Evolutionary conservation across 2,329 filamentous ascomycete genomes (phyloP), one percentile per base, ranked within the genome.

Genomic region (Xylariaceae sp.): DNA sequence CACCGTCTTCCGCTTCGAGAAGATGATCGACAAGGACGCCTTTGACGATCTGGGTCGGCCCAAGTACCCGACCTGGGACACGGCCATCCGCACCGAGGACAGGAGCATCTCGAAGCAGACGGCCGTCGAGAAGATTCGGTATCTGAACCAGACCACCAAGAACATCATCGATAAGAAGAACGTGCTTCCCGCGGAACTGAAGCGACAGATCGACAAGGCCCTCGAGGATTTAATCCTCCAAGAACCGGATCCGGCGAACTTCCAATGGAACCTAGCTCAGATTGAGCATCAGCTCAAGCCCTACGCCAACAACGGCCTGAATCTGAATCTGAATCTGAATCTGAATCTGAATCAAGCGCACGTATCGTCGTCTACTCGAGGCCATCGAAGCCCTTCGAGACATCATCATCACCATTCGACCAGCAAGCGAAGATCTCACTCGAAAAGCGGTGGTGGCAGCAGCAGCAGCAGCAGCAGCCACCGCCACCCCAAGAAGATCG

Each of bases 261-360:
- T 68, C 54, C 62, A 69, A 30, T 74, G 73, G 56, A 66, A 67
- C 12, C 64, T 80, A 3, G 73, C 67, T 11, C 78, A 80, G 62
- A 64, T 80, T 5, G 72, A 78, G 39, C 71, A 71, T 30, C 67
- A 72, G 52, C 60, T 71, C 3, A 70, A 64, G 50, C 61, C 63
- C n/a, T 60, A 64, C 44, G 42, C 51, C n/a, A 9, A 40, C 6
- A 26, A 29, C 9, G 26, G 40, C 35, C 49, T 12, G 34, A 39
- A 27, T 6, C 35, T 45, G 9, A 52, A 53, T 19, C 19, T 19
- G 19, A 19, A 19, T 19, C 19, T 19, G 19, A 19, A 19, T 19
- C 19, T 19, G 19, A 19, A 19, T 19, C 19, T 19, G 19, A 19
- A 19, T 19, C 19, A 19, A 19, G 19, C 19, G 19, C 19, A 19